Base-by-base conservation (phyloP, 2,329 filamentous ascomycete genomes). In the Verticillium klebahnii region DNA sequence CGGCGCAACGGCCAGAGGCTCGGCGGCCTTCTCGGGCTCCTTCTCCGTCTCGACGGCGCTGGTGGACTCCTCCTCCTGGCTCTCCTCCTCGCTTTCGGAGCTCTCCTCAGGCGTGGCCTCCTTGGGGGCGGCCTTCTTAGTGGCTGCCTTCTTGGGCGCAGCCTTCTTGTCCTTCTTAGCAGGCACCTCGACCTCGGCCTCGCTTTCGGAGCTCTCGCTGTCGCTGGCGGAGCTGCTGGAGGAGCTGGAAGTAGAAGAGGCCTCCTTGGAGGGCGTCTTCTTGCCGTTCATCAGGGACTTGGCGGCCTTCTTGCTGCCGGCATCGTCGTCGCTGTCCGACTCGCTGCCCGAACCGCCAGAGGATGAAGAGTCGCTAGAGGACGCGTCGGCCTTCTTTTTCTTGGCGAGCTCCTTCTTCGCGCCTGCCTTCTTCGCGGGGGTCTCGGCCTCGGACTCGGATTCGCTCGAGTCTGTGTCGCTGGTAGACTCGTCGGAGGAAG, bases 1-100 rank as follows among this genome's bases (percentile, higher is more conserved):
- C 64, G 65, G 60, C 57, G 32, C 62, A 34, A 74, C 63, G 19
- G 70, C 69, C 63, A 77, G 75, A 1, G 79, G 77, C 65, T 78
- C 72, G 54, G 80, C 76, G 3, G 68, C 70, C 64, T 63, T 67
- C 52, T 67, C 63, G 12, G 65, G 65, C 12, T 67, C 60, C 32
- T 69, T 67, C 19, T 66, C 67, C 56, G 50, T 37, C 5, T 65
- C 67, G 45, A 65, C 67, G 6, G 61, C 54, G 19, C 60, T 59
- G 34, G 56, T 59, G 5, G 61, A n/a, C 36, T 60, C 57, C 40
- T 67, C 68, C 14, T 65, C 62, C 12, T 66, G 65, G n/a, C 65
- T 58, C n/a, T 63, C 67, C 36, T 69, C 62, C n/a, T 68, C 67
- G 40, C 71, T 72, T 36, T 73, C 69, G 55, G 62, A 60, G 52